phyloP scores from a whole-genome alignment of 2,329 filamentous ascomycete genomes.

The Aphanocladium album region DNA sequence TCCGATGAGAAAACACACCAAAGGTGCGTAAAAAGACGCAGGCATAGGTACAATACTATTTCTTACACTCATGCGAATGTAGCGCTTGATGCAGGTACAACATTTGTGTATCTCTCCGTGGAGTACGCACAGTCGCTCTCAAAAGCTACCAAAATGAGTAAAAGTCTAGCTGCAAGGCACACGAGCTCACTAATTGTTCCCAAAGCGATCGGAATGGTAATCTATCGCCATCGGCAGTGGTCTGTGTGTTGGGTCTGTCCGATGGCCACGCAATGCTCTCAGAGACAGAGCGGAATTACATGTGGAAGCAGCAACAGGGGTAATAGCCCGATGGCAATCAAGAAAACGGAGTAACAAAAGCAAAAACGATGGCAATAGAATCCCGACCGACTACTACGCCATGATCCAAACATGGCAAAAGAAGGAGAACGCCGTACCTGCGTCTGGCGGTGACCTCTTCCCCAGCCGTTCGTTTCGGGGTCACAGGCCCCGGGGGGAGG shows the following conservation, averaged over 20 bases:
- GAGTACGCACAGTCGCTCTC: neutral
- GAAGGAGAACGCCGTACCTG: neutral
- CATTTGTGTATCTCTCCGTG: too few species aligned
- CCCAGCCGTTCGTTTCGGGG: conserved; percentile 5
- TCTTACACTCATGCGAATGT: neutral
- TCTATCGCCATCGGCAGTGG: neutral
- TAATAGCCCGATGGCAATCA: neutral
- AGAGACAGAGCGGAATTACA: neutral
- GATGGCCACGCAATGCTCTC: too few species aligned
- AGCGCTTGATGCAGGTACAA: neutral
- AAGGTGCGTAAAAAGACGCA: neutral
- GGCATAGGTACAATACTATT: neutral
- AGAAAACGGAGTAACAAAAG: neutral
- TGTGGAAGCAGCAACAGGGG: neutral
- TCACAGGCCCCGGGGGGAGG: neutral
- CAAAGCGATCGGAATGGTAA: neutral
- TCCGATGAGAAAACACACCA: neutral
- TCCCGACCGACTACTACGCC: neutral
- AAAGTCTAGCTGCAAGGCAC: neutral
- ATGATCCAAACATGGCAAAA: neutral
- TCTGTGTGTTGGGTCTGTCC: neutral
- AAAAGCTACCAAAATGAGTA: neutral
- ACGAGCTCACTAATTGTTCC: neutral
- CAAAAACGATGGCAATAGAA: neutral
- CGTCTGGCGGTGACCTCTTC: neutral